Base-by-base conservation (phyloP, 1,139 yeast species). In the Casaregolazyma suthepensis region DNA sequence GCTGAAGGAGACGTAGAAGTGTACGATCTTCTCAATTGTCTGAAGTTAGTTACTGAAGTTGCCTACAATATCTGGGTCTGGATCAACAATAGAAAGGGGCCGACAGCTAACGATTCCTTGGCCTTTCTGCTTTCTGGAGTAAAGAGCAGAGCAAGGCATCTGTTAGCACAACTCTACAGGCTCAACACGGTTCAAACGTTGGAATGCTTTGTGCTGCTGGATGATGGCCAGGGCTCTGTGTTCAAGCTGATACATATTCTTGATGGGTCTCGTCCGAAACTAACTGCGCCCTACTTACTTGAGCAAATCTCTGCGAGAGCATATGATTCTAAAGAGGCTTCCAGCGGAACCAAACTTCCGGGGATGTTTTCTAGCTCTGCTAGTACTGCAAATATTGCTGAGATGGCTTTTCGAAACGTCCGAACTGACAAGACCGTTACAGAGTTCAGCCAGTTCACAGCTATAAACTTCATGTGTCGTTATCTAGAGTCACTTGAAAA, bases 261-360 rank as follows among this genome's bases (percentile, higher is more conserved):
- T 49, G 97, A 91, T 69, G 94, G 95, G 0, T 87, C 96, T 2
- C 80, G 88, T 58, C 86, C 96, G 0, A 88, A 84, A 56, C 63
- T 81, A 3, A 87, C 96, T 0, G 72, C 90, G 19, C 94, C 96
- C 0, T 77, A 79, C 59, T 69, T 89, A 7, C 71, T 87, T 57
- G 75, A 79, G 56, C 76, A 88, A 0, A 73, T 87, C 22, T 69
- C 74, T 15, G 66, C 74, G 43, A 68, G 82, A 45, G 71, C 74
- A 35, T 45, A 31, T n/a, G 47, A 43, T 15, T 13, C 44, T 1
- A 20, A 19, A 15, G 22, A 20, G 10, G 22, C 37, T 10, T 5
- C 44, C 3, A 18, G 31, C 2, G 45, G 50, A 5, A 22, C 29
- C 10, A 22, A 22, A n/a, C 45, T 47, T 6, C 50, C 50, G 18